Conservation (phyloP, 345 rosid species). For the Ailanthus altissimus region DNA sequence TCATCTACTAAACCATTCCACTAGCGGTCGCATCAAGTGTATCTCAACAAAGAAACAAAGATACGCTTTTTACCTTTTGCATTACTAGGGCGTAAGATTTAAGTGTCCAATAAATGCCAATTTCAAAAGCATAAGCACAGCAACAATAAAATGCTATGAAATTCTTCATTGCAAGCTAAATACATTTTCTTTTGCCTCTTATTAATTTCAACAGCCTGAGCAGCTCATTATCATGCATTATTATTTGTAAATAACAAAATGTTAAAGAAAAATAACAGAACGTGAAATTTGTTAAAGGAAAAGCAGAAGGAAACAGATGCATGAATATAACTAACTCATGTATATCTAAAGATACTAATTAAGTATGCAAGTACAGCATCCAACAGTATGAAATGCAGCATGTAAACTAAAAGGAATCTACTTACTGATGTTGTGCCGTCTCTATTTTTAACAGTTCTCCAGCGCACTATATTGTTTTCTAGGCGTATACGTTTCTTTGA, state of each 20-base stretch:
- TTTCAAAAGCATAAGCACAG: background rate
- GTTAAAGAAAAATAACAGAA: background rate
- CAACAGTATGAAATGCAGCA: background rate
- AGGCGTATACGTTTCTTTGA: slow-evolving; percentile 73
- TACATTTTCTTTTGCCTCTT: background rate
- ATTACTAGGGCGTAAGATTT: background rate
- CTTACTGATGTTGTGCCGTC: slow-evolving; percentile 80
- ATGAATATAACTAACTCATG: background rate
- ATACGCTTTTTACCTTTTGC: background rate
- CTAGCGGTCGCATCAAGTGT: background rate
- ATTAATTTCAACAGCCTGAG: background rate
- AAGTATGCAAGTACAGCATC: background rate
- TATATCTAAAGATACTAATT: background rate
- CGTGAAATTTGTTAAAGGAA: background rate
- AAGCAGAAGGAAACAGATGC: background rate
- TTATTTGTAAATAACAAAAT: background rate
- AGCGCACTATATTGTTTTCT: slow-evolving; percentile 92
- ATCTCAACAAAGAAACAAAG: background rate
- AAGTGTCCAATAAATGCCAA: background rate
- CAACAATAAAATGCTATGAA: background rate
- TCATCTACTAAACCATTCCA: background rate
- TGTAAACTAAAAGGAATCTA: slow-evolving; percentile 28
- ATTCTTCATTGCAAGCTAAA: background rate
- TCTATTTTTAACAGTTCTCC: slow-evolving; percentile 68
- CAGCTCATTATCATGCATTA: background rate